phyloP scores from a whole-genome alignment of 2,329 filamentous ascomycete species.

The Sclerotinia borealis region DNA sequence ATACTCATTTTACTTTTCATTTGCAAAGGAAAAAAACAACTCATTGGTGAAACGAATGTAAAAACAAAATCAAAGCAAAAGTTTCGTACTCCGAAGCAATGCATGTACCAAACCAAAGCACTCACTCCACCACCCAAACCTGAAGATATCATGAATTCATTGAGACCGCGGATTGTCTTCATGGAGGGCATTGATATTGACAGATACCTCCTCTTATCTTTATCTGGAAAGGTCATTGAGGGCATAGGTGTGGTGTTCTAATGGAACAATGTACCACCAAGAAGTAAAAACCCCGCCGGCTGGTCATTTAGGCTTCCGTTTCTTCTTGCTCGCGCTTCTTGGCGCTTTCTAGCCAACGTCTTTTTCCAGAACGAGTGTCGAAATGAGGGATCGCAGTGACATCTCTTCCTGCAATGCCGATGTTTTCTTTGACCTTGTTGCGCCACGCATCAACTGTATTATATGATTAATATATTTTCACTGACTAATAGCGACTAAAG shows the following conservation, averaged over 20 bases:
- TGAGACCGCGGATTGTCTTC: not conserved
- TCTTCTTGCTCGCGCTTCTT: conserved; percentile 33
- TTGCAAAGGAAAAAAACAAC: not conserved
- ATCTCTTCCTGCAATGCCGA: conserved; percentile 73
- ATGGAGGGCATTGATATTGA: not conserved
- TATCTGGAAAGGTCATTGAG: not conserved
- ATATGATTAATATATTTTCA: conserved; percentile 10
- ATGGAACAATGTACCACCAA: not conserved
- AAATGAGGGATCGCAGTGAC: conserved; percentile 72
- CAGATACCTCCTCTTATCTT: not conserved
- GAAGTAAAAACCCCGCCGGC: not conserved
- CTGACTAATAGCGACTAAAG: not conserved
- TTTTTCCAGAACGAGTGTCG: conserved; percentile 82
- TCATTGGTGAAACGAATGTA: not conserved
- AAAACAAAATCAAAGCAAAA: not conserved
- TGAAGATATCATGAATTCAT: not conserved
- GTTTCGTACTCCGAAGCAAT: not conserved
- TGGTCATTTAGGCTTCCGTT: conserved; percentile 3
- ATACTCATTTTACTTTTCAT: not conserved
- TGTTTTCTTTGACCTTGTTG: conserved; percentile 80
- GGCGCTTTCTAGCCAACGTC: conserved; percentile 59
- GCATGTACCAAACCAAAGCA: not conserved
- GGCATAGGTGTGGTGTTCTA: not conserved
- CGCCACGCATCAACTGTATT: conserved; percentile 84
- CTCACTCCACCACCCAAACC: not conserved